Percentiles rank a stretch among this genome's conserved stretches.
Evolutionary conservation across 345 rosid species (phyloP).

Genomic region (Gossypioides kirkii): DNA sequence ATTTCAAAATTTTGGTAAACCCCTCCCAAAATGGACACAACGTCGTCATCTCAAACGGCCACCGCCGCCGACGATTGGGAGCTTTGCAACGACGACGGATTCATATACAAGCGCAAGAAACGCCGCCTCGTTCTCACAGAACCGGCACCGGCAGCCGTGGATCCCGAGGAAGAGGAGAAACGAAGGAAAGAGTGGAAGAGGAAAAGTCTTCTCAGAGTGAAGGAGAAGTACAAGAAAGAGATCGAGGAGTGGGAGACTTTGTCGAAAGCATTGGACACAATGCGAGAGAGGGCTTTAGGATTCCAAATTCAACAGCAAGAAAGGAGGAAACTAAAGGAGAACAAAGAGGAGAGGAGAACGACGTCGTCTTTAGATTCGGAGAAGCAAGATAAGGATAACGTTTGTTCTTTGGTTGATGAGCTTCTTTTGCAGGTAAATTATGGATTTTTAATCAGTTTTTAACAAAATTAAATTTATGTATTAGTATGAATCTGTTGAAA

Average conservation of each 20-base stretch:
- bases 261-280: slow-evolving; percentile 43
- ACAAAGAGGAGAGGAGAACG: slow-evolving; percentile 20
- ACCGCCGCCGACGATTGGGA: slow-evolving; percentile 56
- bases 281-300: slow-evolving; percentile 39
- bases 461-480: no score
- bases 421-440: slow-evolving; percentile 53
- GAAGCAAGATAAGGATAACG: slow-evolving; percentile 11
- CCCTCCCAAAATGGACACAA: not conserved
- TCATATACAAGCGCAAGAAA: slow-evolving; percentile 66
- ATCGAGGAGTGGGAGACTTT: slow-evolving; percentile 61
- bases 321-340: slow-evolving; percentile 10
- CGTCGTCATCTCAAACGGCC: slow-evolving; percentile 1
- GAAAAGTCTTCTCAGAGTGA: slow-evolving; percentile 42
- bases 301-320: slow-evolving; percentile 27
- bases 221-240: slow-evolving; percentile 50
- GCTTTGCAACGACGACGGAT: slow-evolving; percentile 67
- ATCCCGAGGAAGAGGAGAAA: slow-evolving; percentile 15
- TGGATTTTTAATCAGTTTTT: not conserved
- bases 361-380: slow-evolving; percentile 14
- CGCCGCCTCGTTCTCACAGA: slow-evolving; percentile 29
- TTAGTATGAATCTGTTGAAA: not conserved
- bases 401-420: slow-evolving; percentile 40
- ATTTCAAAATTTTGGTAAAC: no score
- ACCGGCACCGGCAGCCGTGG: slow-evolving; percentile 26
- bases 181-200: slow-evolving; percentile 13